Evolutionary conservation across 192 early-diverging fungal genomes (phyloP).

Genomic region (Cladochytrium replicatum): DNA sequence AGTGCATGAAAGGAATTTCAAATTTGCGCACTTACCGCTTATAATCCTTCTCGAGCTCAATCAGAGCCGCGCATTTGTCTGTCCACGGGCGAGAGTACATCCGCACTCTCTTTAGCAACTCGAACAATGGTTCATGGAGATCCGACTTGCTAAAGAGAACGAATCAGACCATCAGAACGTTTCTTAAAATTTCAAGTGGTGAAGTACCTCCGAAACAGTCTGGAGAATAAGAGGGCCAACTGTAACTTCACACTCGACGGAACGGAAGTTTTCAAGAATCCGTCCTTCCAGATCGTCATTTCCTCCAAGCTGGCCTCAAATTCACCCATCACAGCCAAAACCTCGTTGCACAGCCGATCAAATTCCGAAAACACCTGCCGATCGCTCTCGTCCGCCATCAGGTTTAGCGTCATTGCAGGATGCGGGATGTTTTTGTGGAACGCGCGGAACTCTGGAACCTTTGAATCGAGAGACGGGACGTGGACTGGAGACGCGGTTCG

Average conservation of each 20-base stretch:
- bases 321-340: constrained; percentile 28
- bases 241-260: constrained; percentile 38
- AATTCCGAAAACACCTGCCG: constrained; percentile 20
- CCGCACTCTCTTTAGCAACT: constrained; percentile 40
- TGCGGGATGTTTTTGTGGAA: constrained; percentile 21
- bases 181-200: neutral
- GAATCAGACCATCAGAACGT: neutral
- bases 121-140: constrained; percentile 46
- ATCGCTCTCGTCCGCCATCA: constrained; percentile 16
- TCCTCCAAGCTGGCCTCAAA: constrained; percentile 43
- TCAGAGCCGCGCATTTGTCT: constrained; percentile 25
- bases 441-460: constrained; percentile 5
- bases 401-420: constrained; percentile 11
- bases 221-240: constrained; percentile 35
- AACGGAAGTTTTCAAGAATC: constrained; percentile 35
- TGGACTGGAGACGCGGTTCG: too few relatives aligned
- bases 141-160: constrained; percentile 34
- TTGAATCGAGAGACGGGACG: constrained; percentile 1
- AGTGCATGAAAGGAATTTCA: neutral
- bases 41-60: constrained; percentile 42
- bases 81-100: constrained; percentile 39
- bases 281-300: constrained; percentile 46
- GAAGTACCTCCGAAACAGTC: constrained; percentile 36
- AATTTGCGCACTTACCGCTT: constrained; percentile 14
- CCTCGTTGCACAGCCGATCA: constrained; percentile 34